Conservation (phyloP, 2,329 filamentous ascomycete genomes). For the Capronia coronata region DNA sequence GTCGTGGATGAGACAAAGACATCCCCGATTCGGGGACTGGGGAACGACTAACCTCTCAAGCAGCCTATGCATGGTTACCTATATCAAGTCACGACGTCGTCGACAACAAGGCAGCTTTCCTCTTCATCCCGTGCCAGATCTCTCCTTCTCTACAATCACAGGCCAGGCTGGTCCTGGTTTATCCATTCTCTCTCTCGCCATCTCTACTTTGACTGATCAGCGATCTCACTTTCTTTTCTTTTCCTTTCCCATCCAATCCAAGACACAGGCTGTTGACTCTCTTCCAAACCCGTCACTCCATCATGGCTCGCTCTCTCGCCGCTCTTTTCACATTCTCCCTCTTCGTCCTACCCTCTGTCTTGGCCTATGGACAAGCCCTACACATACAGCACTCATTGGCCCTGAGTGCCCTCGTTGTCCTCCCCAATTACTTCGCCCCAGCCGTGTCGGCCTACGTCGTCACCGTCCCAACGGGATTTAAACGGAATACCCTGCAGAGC, state of each 20-base stretch:
- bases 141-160: slow-evolving; percentile 7
- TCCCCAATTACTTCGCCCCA: slow-evolving; percentile 5
- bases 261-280: too few species aligned
- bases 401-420: slow-evolving; percentile 5
- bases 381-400: slow-evolving; percentile 9
- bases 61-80: not conserved
- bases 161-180: slow-evolving; percentile 20
- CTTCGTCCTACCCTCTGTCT: slow-evolving; percentile 13
- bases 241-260: slow-evolving; percentile 5
- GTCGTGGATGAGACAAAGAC: slow-evolving; percentile 1
- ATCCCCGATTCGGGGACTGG: not conserved
- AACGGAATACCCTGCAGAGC: slow-evolving; percentile 2
- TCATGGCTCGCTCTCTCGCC: slow-evolving; percentile 19
- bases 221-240: not conserved
- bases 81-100: slow-evolving; percentile 9
- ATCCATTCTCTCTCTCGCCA: slow-evolving; percentile 1
- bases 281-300: too few species aligned
- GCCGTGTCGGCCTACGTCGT: slow-evolving; percentile 12
- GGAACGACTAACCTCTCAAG: not conserved
- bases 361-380: slow-evolving; percentile 5
- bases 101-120: not conserved
- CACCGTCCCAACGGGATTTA: slow-evolving; percentile 1
- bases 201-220: not conserved
- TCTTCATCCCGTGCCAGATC: not conserved
- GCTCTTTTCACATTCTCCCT: slow-evolving; percentile 8